phyloP scores from a whole-genome alignment of 2,329 filamentous ascomycete species.

The Aspergillus ruber region DNA sequence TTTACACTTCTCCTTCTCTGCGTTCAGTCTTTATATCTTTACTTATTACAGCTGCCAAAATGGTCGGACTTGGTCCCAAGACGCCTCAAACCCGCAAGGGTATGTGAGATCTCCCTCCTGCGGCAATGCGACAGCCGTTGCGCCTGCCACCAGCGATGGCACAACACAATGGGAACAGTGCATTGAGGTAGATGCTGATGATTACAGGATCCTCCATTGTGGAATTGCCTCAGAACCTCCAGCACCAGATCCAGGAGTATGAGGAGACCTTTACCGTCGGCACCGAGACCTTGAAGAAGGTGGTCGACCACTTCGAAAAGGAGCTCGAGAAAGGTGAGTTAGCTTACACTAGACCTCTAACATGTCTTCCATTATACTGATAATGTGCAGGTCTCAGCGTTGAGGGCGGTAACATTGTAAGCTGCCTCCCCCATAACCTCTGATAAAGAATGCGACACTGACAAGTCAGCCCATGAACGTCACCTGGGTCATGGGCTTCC shows the following conservation, averaged over 20 bases:
- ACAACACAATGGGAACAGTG: too few relatives aligned
- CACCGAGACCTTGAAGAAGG: constrained; percentile 73
- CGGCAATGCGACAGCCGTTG: too few relatives aligned
- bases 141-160: too few relatives aligned
- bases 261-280: constrained; percentile 80
- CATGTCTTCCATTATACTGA: background rate
- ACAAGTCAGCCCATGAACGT: constrained; percentile 82
- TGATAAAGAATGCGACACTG: constrained; percentile 7
- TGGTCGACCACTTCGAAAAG: constrained; percentile 80
- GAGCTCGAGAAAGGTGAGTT: constrained; percentile 76
- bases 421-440: constrained; percentile 22
- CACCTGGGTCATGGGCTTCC: constrained; percentile 89
- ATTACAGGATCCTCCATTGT: constrained; percentile 69
- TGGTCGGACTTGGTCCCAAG: constrained; percentile 61
- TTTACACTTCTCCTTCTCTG: background rate
- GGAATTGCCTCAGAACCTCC: constrained; percentile 80
- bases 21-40: background rate
- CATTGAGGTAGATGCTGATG: background rate
- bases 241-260: constrained; percentile 72
- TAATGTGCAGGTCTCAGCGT: constrained; percentile 62
- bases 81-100: constrained; percentile 66
- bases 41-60: constrained; percentile 33
- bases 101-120: constrained; percentile 39
- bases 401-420: constrained; percentile 86
- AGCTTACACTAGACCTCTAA: background rate